Percentiles rank a stretch among this genome's conserved stretches.
Evolutionary conservation across 2,329 filamentous ascomycete genomes (phyloP).

Genomic region (Cladosporium velox): DNA sequence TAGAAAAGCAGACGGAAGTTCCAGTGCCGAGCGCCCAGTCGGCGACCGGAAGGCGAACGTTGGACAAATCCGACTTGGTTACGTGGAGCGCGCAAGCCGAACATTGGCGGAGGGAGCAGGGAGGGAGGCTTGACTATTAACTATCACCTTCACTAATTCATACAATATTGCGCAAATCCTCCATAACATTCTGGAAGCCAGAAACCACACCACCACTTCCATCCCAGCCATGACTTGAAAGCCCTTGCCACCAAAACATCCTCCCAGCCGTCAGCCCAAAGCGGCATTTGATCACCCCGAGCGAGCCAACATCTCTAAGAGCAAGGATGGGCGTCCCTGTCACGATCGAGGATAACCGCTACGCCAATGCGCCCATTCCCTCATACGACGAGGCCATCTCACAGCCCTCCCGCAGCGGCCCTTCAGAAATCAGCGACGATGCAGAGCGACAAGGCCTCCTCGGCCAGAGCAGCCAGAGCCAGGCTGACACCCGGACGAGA

Average conservation of each 20-base stretch:
- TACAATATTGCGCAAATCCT: background rate
- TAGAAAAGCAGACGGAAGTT: background rate
- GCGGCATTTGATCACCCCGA: slow-evolving; percentile 13
- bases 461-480: slow-evolving; percentile 40
- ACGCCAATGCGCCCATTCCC: slow-evolving; percentile 65
- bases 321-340: slow-evolving; percentile 17
- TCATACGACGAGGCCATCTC: slow-evolving; percentile 80
- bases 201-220: background rate
- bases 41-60: background rate
- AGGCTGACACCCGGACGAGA: slow-evolving; percentile 29
- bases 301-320: background rate
- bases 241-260: background rate
- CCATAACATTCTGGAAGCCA: background rate
- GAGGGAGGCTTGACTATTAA: background rate
- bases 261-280: slow-evolving; percentile 8
- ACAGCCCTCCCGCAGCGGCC: slow-evolving; percentile 53
- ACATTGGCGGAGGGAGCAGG: slow-evolving; percentile 1
- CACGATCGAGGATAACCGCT: slow-evolving; percentile 21
- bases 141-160: background rate
- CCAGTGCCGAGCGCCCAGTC: background rate
- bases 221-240: slow-evolving; percentile 3
- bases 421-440: slow-evolving; percentile 66
- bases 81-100: slow-evolving; percentile 4
- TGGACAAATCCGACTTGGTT: background rate
- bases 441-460: slow-evolving; percentile 75